Base-by-base conservation (phyloP, 1,284 basidiomycete species). In the Rhizoctonia solani region DNA sequence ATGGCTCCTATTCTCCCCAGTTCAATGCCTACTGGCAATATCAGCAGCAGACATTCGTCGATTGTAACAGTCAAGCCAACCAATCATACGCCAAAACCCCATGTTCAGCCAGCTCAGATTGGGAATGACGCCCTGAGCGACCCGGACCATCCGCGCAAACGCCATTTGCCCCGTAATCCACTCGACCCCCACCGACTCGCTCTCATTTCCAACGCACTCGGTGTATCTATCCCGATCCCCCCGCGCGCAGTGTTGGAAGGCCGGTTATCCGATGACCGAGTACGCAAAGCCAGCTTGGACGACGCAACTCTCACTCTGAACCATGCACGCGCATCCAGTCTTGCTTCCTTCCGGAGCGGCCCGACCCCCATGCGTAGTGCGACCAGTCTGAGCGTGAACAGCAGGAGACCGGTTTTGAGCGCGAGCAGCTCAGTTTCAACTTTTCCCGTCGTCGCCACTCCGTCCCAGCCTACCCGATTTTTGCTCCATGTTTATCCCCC, bases 401-500 rank as follows among this genome's bases (percentile, higher is more conserved):
- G 84, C 85, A 47, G 55, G 19, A 16, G 49, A 34, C 69, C 39
- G n/a, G 39, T 56, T 69, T 4, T 75, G 74, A 46, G 72, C n/a
- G 65, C 79, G 2, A 78, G 81, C 16, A 74, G 77, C 39, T 74
- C 77, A 58, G 74, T 74, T 58, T 74, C 77, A 34, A 73, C 75
- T 78, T 68, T 70, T 47, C 74, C 72, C 46, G n/a, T n/a, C n/a
- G n/a, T 71, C 68, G 23, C 71, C 81, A 50, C 27, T 30, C 56
- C 54, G 30, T 66, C n/a, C 67, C 78, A 4, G 76, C 80, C 56
- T 4, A 88, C 87, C 42, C 88, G 82, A 72, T 90, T 82, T 72
- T 78, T 92, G 47, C 80, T 92, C 37, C 90, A 92, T 74, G 85
- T 92, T 69, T 81, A 92, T 54, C 90, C 90, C 1, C 90, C 90